Evolutionary conservation across 202 grass and related monocot genomes (phyloP).

Genomic region (Tripidium arundinaceum): DNA sequence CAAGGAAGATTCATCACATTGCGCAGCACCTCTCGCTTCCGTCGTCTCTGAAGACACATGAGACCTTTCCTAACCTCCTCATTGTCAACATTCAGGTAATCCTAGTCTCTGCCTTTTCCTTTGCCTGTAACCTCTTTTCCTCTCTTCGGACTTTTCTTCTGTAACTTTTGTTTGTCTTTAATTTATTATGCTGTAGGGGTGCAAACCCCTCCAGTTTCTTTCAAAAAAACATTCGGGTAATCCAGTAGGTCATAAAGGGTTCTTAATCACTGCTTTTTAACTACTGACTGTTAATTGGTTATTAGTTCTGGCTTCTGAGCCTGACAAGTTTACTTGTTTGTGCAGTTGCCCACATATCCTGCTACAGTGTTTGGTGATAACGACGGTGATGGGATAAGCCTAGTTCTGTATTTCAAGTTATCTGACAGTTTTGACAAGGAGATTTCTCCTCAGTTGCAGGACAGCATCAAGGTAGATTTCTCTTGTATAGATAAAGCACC

Average conservation of each 20-base stretch:
- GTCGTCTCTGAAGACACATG: conserved; percentile 45
- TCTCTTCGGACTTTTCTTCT: no score
- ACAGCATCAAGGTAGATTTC: conserved; percentile 67
- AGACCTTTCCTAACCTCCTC: conserved; percentile 69
- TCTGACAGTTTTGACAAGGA: conserved; percentile 84
- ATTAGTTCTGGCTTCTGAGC: conserved; percentile 13
- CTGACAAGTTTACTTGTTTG: conserved; percentile 8
- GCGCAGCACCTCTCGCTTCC: conserved; percentile 79
- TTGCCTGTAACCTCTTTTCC: no score
- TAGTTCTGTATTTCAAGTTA: conserved; percentile 88
- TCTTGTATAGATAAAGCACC: not conserved
- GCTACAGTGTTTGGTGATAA: conserved; percentile 72
- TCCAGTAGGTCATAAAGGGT: not conserved
- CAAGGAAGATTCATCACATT: conserved; percentile 76
- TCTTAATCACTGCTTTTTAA: not conserved
- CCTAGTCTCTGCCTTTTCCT: no score
- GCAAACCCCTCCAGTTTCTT: no score
- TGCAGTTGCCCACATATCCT: conserved; percentile 82
- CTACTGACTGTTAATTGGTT: not conserved
- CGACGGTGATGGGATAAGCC: conserved; percentile 75
- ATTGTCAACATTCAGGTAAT: conserved; percentile 94
- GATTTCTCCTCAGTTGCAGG: conserved; percentile 57
- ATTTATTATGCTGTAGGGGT: no score
- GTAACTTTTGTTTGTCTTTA: no score
- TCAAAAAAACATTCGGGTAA: conserved; percentile 99